Evolutionary conservation across 495 filamentous ascomycete species (phyloP).

Genomic region (Trichoderma virens): DNA sequence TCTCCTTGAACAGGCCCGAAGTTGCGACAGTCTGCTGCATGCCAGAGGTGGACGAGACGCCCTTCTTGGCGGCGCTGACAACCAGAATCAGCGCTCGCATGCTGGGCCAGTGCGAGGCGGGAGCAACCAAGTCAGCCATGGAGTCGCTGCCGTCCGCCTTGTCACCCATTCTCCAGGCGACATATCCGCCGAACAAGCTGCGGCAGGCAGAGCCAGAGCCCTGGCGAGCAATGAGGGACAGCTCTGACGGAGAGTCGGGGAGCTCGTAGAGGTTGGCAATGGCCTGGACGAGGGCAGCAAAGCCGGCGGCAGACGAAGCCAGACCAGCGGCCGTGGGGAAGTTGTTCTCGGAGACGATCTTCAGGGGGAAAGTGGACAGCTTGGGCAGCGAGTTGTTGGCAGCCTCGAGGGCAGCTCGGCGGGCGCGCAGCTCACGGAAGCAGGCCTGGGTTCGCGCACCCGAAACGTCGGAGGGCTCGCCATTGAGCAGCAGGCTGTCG

Average conservation of each 20-base stretch:
- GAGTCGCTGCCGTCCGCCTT: conserved; percentile 73
- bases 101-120: conserved; percentile 81
- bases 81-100: conserved; percentile 91
- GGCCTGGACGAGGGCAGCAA: conserved; percentile 86
- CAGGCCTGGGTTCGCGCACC: conserved; percentile 86
- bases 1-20: conserved; percentile 68
- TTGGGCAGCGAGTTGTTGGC: conserved; percentile 64
- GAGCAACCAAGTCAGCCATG: conserved; percentile 75
- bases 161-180: conserved; percentile 77
- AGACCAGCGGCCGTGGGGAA: conserved; percentile 98
- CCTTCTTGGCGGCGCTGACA: conserved; percentile 88
- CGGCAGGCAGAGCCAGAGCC: conserved; percentile 92
- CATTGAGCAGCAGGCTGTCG: conserved; percentile 81
- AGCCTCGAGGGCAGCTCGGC: conserved; percentile 66
- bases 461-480: conserved; percentile 70
- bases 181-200: conserved; percentile 87
- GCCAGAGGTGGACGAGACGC: conserved; percentile 78
- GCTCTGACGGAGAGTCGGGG: conserved; percentile 64
- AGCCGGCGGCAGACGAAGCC: conserved; percentile 85
- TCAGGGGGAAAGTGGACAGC: conserved; percentile 64
- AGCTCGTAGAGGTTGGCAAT: conserved; percentile 89
- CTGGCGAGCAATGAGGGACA: conserved; percentile 86
- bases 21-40: conserved; percentile 96
- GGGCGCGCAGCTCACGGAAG: conserved; percentile 71
- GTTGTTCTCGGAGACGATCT: conserved; percentile 90